phyloP scores from a whole-genome alignment of 176 grass and related monocot genomes.

The Areca catechu region DNA sequence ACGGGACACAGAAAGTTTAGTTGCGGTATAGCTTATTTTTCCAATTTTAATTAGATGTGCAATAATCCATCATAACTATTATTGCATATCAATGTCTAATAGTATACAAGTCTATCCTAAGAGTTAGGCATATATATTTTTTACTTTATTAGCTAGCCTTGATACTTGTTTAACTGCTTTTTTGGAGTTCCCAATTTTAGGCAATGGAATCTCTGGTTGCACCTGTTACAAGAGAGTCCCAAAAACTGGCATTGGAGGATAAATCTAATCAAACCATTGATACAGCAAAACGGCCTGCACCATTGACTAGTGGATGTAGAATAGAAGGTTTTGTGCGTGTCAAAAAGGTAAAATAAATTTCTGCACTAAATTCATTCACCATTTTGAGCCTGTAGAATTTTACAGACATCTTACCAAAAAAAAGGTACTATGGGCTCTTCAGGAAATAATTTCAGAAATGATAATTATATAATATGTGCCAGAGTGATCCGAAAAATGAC shows the following conservation, averaged over 20 bases:
- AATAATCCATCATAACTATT: no score
- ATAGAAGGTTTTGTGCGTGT: conserved; percentile 96
- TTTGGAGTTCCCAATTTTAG: conserved; percentile 24
- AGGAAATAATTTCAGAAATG: no score
- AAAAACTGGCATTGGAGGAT: conserved; percentile 62
- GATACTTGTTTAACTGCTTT: conserved; percentile 20
- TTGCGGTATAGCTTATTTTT: conserved; percentile 58
- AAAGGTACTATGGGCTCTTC: no score
- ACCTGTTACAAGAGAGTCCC: conserved; percentile 61
- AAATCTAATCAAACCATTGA: conserved; percentile 61
- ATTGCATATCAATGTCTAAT: no score
- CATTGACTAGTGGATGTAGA: conserved; percentile 76
- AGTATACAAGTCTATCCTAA: no score
- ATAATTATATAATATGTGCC: no score
- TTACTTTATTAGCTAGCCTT: no score
- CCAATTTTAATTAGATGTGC: background rate
- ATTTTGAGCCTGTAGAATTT: no score
- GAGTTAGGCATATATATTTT: no score
- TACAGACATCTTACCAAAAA: no score
- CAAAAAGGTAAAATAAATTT: conserved; percentile 58
- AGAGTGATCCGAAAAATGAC: no score
- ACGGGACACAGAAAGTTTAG: conserved; percentile 95
- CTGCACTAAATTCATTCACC: no score
- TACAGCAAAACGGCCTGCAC: conserved; percentile 80
- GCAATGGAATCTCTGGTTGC: conserved; percentile 92